phyloP scores from a whole-genome alignment of 2,329 filamentous ascomycete species.

The Bertia moriformis region DNA sequence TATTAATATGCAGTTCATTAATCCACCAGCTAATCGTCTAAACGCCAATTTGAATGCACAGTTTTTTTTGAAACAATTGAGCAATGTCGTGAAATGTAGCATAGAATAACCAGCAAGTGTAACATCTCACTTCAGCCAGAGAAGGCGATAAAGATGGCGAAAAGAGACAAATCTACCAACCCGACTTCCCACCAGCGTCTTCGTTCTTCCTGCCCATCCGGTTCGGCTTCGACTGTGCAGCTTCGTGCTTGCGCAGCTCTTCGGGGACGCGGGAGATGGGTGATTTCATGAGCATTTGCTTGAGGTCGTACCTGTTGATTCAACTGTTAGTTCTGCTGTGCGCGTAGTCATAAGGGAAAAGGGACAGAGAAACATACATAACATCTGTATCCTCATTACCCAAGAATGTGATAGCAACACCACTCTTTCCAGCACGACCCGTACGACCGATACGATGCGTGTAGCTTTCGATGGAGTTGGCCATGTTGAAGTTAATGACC shows the following conservation, averaged over 20 bases:
- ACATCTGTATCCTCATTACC: conserved; percentile 80
- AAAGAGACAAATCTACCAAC: no score
- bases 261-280: conserved; percentile 79
- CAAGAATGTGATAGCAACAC: conserved; percentile 90
- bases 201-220: conserved; percentile 17
- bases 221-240: conserved; percentile 68
- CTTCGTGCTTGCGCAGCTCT: conserved; percentile 76
- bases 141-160: no score
- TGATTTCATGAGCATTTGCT: conserved; percentile 89
- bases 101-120: no score
- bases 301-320: conserved; percentile 43
- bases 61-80: no score
- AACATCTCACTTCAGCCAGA: no score
- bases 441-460: conserved; percentile 95
- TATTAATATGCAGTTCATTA: no score
- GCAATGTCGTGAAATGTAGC: no score
- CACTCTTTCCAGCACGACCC: conserved; percentile 90
- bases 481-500: conserved; percentile 99
- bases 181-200: background rate
- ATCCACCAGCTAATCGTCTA: no score
- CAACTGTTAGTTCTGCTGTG: background rate
- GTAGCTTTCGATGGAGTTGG: conserved; percentile 79
- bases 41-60: no score
- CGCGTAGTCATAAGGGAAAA: background rate
- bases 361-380: conserved; percentile 37